These are phyloP conservation scores for Pythium rhizo-oryzae DNA, from an alignment of 352 stramenopile species.

Conservation along the genomic window DNA sequence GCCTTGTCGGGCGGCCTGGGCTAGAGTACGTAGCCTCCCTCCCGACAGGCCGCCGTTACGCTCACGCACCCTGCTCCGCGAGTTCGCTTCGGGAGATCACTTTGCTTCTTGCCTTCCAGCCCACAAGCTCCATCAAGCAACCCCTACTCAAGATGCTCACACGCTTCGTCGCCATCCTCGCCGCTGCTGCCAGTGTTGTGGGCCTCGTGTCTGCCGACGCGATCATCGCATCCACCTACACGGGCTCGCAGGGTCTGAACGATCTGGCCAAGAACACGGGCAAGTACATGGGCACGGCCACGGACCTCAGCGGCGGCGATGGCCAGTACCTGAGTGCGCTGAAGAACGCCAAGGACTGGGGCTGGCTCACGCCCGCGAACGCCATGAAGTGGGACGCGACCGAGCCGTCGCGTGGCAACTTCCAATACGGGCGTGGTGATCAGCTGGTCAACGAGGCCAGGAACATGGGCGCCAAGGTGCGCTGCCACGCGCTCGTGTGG, in stretches of 20 bases:
- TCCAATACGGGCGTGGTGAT: background rate
- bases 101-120: background rate
- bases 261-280: background rate
- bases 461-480: background rate
- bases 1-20: too few relatives aligned
- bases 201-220: background rate
- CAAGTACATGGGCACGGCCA: background rate
- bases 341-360: background rate
- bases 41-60: too few relatives aligned
- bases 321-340: background rate
- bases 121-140: background rate
- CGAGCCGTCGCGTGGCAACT: background rate
- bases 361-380: background rate
- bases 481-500: background rate
- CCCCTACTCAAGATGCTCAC: background rate
- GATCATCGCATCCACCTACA: background rate
- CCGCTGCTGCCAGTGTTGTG: background rate
- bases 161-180: background rate
- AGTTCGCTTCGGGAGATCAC: background rate
- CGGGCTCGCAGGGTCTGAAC: background rate
- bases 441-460: background rate
- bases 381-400: background rate
- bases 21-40: too few relatives aligned
- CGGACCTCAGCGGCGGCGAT: background rate
- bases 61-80: too few relatives aligned